Conservation (phyloP, 805 yeast genomes). For the Lachancea quebecensis region DNA sequence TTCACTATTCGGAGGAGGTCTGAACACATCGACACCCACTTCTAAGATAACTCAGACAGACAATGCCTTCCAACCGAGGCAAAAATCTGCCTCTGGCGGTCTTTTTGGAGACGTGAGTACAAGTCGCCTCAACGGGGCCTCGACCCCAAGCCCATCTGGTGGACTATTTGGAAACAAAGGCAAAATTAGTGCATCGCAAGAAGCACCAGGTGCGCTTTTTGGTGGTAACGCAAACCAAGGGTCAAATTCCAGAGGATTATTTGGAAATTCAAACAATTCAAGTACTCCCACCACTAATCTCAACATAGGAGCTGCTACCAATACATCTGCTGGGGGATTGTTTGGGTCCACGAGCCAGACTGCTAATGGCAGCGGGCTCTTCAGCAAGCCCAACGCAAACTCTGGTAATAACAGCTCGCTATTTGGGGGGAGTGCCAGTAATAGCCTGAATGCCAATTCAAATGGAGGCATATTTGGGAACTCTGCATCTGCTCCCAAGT, state of each 20-base stretch:
- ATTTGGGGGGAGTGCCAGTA: not conserved
- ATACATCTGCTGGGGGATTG: not conserved
- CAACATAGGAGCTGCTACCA: not conserved
- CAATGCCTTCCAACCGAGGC: slow-evolving; percentile 18
- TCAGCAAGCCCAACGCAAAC: not conserved
- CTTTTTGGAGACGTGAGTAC: slow-evolving; percentile 16
- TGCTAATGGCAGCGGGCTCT: not conserved
- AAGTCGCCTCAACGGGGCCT: slow-evolving; percentile 1
- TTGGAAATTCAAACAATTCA: not conserved
- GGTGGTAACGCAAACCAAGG: not conserved
- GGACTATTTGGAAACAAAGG: not conserved
- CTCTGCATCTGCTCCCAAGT: not conserved
- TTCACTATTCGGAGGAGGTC: slow-evolving; percentile 21
- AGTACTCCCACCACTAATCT: slow-evolving; percentile 1
- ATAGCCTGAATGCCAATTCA: not conserved
- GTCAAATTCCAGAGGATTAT: not conserved
- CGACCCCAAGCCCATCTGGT: slow-evolving; percentile 5
- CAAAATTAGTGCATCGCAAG: not conserved
- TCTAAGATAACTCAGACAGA: slow-evolving; percentile 27
- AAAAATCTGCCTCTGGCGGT: slow-evolving; percentile 24
- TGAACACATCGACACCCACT: slow-evolving; percentile 29
- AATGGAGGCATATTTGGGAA: slow-evolving; percentile 17
- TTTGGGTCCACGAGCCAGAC: not conserved
- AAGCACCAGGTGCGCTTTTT: not conserved
- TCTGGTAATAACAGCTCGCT: not conserved